These are phyloP conservation scores for Catharanthus roseus DNA, from an alignment of 257 asterid species.

Conservation along the genomic window DNA sequence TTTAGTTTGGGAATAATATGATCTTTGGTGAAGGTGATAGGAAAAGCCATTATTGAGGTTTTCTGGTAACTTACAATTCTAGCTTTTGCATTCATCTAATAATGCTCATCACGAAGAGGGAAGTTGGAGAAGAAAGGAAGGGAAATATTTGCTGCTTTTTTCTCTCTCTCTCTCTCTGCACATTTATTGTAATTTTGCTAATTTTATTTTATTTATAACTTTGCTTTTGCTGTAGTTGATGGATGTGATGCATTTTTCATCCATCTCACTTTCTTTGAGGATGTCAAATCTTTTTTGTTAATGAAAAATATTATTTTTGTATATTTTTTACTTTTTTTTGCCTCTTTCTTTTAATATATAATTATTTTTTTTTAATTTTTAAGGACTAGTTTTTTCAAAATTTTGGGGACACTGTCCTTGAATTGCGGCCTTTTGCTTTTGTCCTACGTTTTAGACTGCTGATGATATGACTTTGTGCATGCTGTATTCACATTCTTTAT, in stretches of 20 bases:
- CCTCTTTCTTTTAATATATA: too few relatives aligned
- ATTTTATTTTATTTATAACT: not conserved
- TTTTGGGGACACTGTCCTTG: not conserved
- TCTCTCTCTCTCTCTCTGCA: too few relatives aligned
- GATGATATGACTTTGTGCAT: constrained; percentile 3
- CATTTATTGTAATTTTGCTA: not conserved
- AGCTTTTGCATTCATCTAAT: constrained; percentile 1
- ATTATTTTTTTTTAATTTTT: not conserved
- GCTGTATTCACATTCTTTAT: not conserved
- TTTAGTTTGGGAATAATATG: not conserved
- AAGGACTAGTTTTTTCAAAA: not conserved
- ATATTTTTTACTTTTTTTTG: not conserved
- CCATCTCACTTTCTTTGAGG: constrained; percentile 4
- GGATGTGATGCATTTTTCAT: constrained; percentile 2
- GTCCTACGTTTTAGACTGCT: constrained; percentile 4
- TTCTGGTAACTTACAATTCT: constrained; percentile 2
- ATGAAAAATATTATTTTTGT: too few relatives aligned
- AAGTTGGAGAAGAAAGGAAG: too few relatives aligned
- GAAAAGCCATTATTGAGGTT: constrained; percentile 1
- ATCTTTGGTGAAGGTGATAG: not conserved
- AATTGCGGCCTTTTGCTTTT: constrained; percentile 11
- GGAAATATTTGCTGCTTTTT: not conserved
- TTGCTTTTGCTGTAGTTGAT: not conserved
- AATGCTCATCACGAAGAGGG: not conserved
- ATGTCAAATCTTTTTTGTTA: too few relatives aligned